Conservation (phyloP, 495 filamentous ascomycete genomes). For the Paragyromitra xinjiangensis region DNA sequence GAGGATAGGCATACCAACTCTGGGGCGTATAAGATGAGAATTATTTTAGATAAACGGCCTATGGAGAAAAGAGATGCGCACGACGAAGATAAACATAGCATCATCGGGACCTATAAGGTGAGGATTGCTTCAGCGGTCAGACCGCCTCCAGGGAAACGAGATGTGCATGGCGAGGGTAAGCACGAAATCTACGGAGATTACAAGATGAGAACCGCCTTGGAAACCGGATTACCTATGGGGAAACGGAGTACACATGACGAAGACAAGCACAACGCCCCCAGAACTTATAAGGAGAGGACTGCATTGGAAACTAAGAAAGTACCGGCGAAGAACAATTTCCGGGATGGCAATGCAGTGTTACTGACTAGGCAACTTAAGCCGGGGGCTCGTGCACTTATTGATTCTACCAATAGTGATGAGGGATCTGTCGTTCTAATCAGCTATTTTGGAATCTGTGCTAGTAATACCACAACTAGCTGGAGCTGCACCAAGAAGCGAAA, state of each 20-base stretch:
- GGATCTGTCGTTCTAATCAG: slow-evolving; percentile 34
- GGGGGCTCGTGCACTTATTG: background rate
- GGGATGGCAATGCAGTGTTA: background rate
- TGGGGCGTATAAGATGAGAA: background rate
- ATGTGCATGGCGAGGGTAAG: background rate
- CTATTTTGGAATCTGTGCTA: slow-evolving; percentile 43
- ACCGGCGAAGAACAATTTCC: background rate
- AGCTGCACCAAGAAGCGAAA: slow-evolving; percentile 33
- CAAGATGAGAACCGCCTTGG: background rate
- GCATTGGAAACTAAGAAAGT: background rate
- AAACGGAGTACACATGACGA: background rate
- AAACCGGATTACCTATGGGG: background rate
- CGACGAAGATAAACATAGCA: background rate
- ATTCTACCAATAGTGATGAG: slow-evolving; percentile 10
- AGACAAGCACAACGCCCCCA: background rate
- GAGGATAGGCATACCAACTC: background rate
- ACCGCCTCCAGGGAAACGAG: background rate
- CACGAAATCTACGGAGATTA: background rate
- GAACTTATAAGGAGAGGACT: background rate
- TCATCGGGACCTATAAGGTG: background rate
- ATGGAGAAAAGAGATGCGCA: too few relatives aligned
- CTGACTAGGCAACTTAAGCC: background rate
- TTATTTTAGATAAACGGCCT: background rate
- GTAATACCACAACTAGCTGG: slow-evolving; percentile 31
- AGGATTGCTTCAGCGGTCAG: background rate